Percentiles rank a stretch among this genome's conserved stretches.
These are phyloP conservation scores for Blepharisma stoltei DNA, from an alignment of 73 alveolate genomes.

Conservation along the genomic window DNA sequence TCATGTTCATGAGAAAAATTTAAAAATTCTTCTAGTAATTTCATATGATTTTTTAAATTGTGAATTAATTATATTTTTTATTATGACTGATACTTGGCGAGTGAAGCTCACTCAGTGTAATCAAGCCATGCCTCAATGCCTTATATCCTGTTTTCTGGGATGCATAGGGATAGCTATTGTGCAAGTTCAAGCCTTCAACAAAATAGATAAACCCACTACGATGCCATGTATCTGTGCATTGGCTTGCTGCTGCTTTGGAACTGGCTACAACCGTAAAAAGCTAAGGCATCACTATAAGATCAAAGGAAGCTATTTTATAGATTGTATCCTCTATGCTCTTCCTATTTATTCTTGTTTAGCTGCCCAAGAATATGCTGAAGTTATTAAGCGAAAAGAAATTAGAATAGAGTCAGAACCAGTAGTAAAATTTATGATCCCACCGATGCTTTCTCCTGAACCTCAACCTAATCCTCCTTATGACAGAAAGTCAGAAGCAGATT, in stretches of 20 bases:
- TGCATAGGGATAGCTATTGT: not conserved
- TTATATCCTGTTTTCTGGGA: not conserved
- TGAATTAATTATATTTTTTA: not conserved
- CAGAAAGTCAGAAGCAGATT: not conserved
- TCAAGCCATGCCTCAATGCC: not conserved
- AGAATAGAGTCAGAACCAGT: not conserved
- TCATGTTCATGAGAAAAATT: not conserved
- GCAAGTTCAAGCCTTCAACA: not conserved
- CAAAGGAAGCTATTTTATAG: constrained; percentile 17
- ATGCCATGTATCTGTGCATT: not conserved
- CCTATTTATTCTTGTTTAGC: not conserved
- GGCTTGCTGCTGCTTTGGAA: constrained; percentile 7
- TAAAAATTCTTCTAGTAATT: not conserved
- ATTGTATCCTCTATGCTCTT: not conserved
- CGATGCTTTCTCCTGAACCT: not conserved
- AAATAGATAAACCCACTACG: not conserved
- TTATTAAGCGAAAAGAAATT: not conserved
- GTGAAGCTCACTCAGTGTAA: not conserved
- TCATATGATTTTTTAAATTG: not conserved
- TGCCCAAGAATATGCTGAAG: not conserved
- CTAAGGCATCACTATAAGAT: not conserved
- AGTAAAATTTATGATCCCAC: not conserved
- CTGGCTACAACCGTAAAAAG: not conserved
- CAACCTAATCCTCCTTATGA: not conserved
- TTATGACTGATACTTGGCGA: constrained; percentile 17